A percentile compares a stretch with the other conserved stretches of the same genome.
phyloP scores from a whole-genome alignment of 192 early-diverging fungal genomes.

The Dissophora globulifera region DNA sequence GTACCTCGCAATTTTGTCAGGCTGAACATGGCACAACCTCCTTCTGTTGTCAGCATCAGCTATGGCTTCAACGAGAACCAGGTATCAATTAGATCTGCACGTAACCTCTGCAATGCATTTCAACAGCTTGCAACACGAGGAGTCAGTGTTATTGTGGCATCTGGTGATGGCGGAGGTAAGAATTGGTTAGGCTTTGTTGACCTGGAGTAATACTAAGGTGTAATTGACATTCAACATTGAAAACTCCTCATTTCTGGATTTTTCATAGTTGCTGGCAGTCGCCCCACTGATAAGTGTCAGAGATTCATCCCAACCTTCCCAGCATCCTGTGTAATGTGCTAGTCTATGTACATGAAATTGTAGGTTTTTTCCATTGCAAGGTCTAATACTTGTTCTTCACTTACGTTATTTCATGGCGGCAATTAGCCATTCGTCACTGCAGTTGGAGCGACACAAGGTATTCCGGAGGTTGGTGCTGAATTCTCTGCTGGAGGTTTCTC shows the following conservation, averaged over 20 bases:
- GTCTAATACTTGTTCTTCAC: no score
- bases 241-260: no score
- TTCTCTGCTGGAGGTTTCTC: slow-evolving; percentile 26
- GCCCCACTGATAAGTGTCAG: background rate
- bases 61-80: slow-evolving; percentile 3
- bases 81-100: background rate
- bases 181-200: no score
- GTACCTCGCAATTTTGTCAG: no score
- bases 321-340: background rate
- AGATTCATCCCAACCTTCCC: slow-evolving; percentile 2
- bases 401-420: no score
- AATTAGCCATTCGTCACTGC: slow-evolving; percentile 21
- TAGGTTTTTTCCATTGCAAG: no score
- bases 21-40: background rate
- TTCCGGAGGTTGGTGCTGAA: background rate
- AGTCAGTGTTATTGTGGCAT: slow-evolving; percentile 2
- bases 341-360: no score
- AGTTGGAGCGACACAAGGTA: slow-evolving; percentile 6
- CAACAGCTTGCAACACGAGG: slow-evolving; percentile 1
- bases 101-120: background rate
- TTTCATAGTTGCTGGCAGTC: no score
- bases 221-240: no score
- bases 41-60: background rate
- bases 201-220: no score
- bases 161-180: slow-evolving; percentile 12